A percentile compares a stretch with the other conserved stretches of the same genome.
phyloP scores from a whole-genome alignment of 345 rosid species.

The Cardamine occulta region DNA sequence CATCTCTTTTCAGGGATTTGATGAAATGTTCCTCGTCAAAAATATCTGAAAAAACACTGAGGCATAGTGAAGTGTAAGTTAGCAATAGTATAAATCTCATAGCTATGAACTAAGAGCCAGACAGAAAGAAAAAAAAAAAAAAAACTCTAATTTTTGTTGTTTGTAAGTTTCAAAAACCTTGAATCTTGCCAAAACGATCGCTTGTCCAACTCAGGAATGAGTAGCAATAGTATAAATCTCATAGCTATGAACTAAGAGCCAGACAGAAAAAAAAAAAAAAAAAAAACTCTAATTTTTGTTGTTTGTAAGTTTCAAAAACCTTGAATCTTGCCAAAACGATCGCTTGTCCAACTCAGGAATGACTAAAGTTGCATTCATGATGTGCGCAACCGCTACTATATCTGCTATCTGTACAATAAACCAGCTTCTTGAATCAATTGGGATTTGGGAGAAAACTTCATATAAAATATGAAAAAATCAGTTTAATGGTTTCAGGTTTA shows the following conservation, averaged over 20 bases:
- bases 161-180: constrained; percentile 51
- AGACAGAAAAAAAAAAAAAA: background rate
- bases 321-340: constrained; percentile 94
- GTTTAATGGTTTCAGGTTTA: background rate
- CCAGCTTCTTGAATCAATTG: constrained; percentile 17
- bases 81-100: constrained; percentile 12
- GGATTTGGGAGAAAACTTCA: background rate
- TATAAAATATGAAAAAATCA: background rate
- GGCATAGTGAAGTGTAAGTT: constrained; percentile 34
- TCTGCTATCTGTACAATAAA: constrained; percentile 67
- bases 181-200: constrained; percentile 95
- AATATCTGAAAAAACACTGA: constrained; percentile 80
- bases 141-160: background rate
- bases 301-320: constrained; percentile 46
- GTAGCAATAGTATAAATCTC: too few relatives aligned
- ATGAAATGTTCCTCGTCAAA: constrained; percentile 82
- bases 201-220: constrained; percentile 84
- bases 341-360: constrained; percentile 86
- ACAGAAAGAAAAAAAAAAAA: too few relatives aligned
- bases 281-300: background rate
- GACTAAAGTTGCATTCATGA: constrained; percentile 91
- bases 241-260: background rate
- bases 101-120: background rate
- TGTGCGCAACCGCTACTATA: constrained; percentile 89
- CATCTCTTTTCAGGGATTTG: constrained; percentile 60